These are phyloP conservation scores for Nelumbo lutea DNA, from an alignment of 164 flowering plant genomes.

Conservation along the genomic window DNA sequence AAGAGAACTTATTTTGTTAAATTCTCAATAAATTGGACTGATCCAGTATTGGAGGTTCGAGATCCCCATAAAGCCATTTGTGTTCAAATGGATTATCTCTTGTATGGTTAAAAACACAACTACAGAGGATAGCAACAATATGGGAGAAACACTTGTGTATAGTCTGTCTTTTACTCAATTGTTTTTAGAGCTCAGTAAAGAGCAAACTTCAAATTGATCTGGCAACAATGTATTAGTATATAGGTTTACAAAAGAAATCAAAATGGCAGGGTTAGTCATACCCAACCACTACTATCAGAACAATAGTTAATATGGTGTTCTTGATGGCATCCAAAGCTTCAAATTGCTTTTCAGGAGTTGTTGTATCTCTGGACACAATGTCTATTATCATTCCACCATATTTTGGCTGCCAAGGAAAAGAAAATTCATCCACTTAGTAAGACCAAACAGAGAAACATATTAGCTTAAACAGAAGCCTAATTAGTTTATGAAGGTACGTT, in stretches of 20 bases:
- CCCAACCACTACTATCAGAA: slow-evolving; percentile 78
- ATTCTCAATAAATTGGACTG: background rate
- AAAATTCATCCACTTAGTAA: background rate
- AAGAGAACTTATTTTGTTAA: background rate
- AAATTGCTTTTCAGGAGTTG: slow-evolving; percentile 61
- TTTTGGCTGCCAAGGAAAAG: slow-evolving; percentile 66
- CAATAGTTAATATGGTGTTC: slow-evolving; percentile 57
- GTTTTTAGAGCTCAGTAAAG: background rate
- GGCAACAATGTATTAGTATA: background rate
- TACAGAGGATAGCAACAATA: too few relatives aligned
- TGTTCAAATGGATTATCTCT: background rate
- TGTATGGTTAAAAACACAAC: too few relatives aligned
- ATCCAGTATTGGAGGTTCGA: background rate
- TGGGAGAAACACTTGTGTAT: background rate
- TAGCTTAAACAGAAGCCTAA: background rate
- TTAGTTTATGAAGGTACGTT: background rate
- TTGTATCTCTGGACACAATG: slow-evolving; percentile 74
- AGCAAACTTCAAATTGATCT: background rate
- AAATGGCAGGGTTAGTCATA: slow-evolving; percentile 25
- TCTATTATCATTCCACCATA: slow-evolving; percentile 94
- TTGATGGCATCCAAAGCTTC: slow-evolving; percentile 66
- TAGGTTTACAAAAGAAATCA: background rate
- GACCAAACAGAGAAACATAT: background rate
- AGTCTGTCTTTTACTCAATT: background rate
- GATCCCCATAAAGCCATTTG: background rate